These are phyloP conservation scores for Carex cristatella DNA, from an alignment of 176 grass and related monocot genomes.

Conservation along the genomic window DNA sequence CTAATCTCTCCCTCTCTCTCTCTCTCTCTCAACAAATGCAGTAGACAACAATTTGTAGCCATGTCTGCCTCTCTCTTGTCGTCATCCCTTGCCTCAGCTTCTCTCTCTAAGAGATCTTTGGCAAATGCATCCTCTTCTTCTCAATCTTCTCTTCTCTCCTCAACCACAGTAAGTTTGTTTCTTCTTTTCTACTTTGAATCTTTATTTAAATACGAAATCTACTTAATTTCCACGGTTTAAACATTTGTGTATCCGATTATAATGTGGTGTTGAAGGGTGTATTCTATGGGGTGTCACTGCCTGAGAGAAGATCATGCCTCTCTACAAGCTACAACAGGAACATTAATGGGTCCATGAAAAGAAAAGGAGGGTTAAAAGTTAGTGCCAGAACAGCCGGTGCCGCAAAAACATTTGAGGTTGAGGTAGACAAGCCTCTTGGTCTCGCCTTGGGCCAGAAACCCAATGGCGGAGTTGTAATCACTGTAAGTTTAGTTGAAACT, in stretches of 20 bases:
- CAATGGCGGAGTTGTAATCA: conserved; percentile 71
- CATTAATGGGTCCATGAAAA: conserved; percentile 1
- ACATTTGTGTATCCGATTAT: not conserved
- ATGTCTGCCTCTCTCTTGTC: conserved; percentile 50
- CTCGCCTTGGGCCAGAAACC: conserved; percentile 83
- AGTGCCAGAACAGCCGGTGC: conserved; percentile 56
- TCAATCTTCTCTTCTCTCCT: conserved; percentile 21
- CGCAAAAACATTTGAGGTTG: conserved; percentile 82
- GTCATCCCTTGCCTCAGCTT: conserved; percentile 41
- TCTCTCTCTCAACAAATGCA: conserved; percentile 10
- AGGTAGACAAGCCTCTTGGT: conserved; percentile 94
- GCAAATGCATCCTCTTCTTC: conserved; percentile 24
- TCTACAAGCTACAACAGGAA: not conserved
- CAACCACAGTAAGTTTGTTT: conserved; percentile 28
- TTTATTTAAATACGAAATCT: too few species aligned
- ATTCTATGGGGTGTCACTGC: conserved; percentile 55
- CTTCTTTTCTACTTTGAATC: not conserved
- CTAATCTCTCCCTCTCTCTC: not conserved
- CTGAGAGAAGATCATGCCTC: conserved; percentile 25
- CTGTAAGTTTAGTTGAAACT: conserved; percentile 32
- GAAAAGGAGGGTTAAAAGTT: conserved; percentile 46
- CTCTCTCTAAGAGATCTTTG: conserved; percentile 43
- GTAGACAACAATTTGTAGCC: conserved; percentile 31
- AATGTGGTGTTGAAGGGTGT: conserved; percentile 42
- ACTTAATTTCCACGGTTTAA: too few species aligned